Evolutionary conservation across 73 alveolate genomes (phyloP), one percentile per base, ranked within the genome.

Genomic region (Symbiodinium natans): DNA sequence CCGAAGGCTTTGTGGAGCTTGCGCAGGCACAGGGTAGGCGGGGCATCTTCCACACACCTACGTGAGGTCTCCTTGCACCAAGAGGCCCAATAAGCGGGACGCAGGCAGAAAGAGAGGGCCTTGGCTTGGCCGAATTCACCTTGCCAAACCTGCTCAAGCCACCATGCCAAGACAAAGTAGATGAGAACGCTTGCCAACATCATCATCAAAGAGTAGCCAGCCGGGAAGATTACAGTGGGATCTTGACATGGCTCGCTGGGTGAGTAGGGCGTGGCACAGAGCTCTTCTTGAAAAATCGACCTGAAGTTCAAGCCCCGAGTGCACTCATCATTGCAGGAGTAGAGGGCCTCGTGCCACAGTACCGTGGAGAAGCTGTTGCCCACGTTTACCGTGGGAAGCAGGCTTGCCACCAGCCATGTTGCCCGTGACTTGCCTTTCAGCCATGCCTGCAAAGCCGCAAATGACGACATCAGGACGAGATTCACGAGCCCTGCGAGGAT

Each of bases 131-230:
- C 93, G 23, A 85, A 85, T 36, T 85, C 93, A 6, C 93, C 93
- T n/a, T 85, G 93, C 93, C 93, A 85, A 17, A 85, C 93, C 54
- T 85, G 93, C 82, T 85, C 93, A 43, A 85, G 46, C 93, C 93
- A 85, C 93, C 93, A 85, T 17, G 93, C 93, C 21, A 6, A 3
- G 25, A 85, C 46, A 54, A 52, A 80, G 31, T 85, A 85, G 31
- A 85, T 48, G 7, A 43, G 7, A 52, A 85, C 52, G 46, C 52
- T 54, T 5, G n/a, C n/a, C n/a, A n/a, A n/a, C n/a, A n/a, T n/a
- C n/a, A n/a, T n/a, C n/a, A n/a, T n/a, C n/a, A n/a, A n/a, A n/a
- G n/a, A n/a, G n/a, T n/a, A n/a, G n/a, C n/a, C n/a, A n/a, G n/a
- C n/a, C n/a, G n/a, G n/a, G n/a, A n/a, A n/a, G n/a, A n/a, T n/a